Evolutionary conservation across 805 yeast species (phyloP).

Genomic region (Myxozyma melibiosi): DNA sequence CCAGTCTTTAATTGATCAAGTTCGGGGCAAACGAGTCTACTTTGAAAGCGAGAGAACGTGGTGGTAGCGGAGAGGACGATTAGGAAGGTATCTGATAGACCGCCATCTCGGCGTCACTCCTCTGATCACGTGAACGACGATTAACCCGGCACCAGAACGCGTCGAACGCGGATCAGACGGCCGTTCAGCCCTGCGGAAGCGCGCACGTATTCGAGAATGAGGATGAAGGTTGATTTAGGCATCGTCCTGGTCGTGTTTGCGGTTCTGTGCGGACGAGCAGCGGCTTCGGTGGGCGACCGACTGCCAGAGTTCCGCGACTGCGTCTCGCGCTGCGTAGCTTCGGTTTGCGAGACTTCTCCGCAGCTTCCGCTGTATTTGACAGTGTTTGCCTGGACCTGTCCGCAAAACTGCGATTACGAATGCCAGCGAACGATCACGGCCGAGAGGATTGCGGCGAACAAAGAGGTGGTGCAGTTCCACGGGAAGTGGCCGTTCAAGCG

Average conservation of each 20-base stretch:
- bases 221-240: neutral
- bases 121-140: neutral
- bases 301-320: conserved; percentile 53
- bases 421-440: conserved; percentile 80
- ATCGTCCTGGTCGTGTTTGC: neutral
- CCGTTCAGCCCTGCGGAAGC: neutral
- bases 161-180: too few species aligned
- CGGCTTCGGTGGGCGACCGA: conserved; percentile 56
- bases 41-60: neutral
- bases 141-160: neutral
- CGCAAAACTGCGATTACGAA: conserved; percentile 84
- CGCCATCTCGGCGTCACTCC: neutral
- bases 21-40: too few species aligned
- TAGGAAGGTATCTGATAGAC: neutral
- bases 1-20: too few species aligned
- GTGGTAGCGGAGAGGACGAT: neutral
- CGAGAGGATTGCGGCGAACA: conserved; percentile 50
- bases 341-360: conserved; percentile 40
- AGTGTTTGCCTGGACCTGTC: conserved; percentile 71
- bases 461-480: conserved; percentile 78
- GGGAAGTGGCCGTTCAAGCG: conserved; percentile 97
- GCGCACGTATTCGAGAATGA: neutral
- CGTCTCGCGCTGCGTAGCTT: conserved; percentile 44
- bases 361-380: conserved; percentile 46
- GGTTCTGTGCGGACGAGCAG: neutral